Evolutionary conservation across 441 rosid species (phyloP), one percentile per base, ranked within the genome.

Genomic region (Biscutella laevigata): DNA sequence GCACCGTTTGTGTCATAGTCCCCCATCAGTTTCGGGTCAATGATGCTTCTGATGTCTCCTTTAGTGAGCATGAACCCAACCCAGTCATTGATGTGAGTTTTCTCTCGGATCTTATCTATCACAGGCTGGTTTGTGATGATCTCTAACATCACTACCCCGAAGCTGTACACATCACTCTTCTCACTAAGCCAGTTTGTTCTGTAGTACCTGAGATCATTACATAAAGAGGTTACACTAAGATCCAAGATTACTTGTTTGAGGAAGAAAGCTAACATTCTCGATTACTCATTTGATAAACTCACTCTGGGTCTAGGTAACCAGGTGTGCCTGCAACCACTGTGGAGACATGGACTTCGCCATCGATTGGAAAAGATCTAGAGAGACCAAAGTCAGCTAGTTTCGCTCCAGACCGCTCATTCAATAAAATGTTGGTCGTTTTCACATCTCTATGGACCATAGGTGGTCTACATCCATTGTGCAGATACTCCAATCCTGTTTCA

Each of bases 341-440:
- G 1, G 56, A 46, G 22, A 59, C 53, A 61, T 70, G 58, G 11
- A 21, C 22, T 15, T 57, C 74, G 0, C 59, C 54, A 19, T 66
- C 77, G 3, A 22, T 6, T 2, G 65, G 67, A 25, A 68, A 62
- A 29, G 59, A 45, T 61, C 55, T 69, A 3, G 83, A 73, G 2
- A 78, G 48, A 1, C 80, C 75, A 56, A 75, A 78, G 34, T 78
- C 83, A 0, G 76, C 71, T 27, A 78, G 47, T 56, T 78, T 78
- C 4, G 76, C 77, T 14, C 61, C 68, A 9, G 12, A 45, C 2
- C 32, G 63, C 11, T 73, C 73, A 36, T 63, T 61, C 45, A 78
- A 7, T 37, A 75, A 68, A n/a, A 77, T 77, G 39, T 77, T 74
- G 1, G 74, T 42, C 1, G 74, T 30, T 57, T 78, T 75, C 56